Evolutionary conservation across 2,329 filamentous ascomycete species (phyloP).

Genomic region (Graphiopsis chlorocephala): DNA sequence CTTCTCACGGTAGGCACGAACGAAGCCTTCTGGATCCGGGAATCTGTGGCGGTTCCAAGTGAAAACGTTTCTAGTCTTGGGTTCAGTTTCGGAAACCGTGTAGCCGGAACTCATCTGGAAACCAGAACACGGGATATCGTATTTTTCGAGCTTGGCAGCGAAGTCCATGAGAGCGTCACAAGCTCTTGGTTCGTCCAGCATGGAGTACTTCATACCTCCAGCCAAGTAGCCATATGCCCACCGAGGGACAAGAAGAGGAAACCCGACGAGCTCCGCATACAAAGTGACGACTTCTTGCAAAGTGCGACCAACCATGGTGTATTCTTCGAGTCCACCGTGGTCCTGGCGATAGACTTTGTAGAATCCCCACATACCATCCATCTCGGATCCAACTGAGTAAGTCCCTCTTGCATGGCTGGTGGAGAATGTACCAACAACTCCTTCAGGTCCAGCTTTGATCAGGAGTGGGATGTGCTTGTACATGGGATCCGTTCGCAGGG

Average conservation of each 20-base stretch:
- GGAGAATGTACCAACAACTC: slow-evolving; percentile 66
- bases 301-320: slow-evolving; percentile 64
- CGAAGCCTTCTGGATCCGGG: slow-evolving; percentile 64
- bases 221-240: slow-evolving; percentile 73
- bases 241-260: slow-evolving; percentile 64
- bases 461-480: slow-evolving; percentile 75
- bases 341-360: slow-evolving; percentile 74
- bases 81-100: slow-evolving; percentile 63
- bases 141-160: slow-evolving; percentile 52
- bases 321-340: slow-evolving; percentile 69
- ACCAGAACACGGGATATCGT: slow-evolving; percentile 68
- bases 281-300: slow-evolving; percentile 63
- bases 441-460: slow-evolving; percentile 63
- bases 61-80: slow-evolving; percentile 69
- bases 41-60: slow-evolving; percentile 71
- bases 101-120: slow-evolving; percentile 74
- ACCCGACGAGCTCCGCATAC: slow-evolving; percentile 67
- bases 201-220: slow-evolving; percentile 63
- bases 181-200: slow-evolving; percentile 56
- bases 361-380: slow-evolving; percentile 72
- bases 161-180: slow-evolving; percentile 59
- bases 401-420: slow-evolving; percentile 62
- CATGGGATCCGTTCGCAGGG: slow-evolving; percentile 66
- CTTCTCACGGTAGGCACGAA: slow-evolving; percentile 58
- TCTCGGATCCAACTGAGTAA: slow-evolving; percentile 67